Conservation (phyloP, 345 rosid genomes). For the Boechera retrofracta region DNA sequence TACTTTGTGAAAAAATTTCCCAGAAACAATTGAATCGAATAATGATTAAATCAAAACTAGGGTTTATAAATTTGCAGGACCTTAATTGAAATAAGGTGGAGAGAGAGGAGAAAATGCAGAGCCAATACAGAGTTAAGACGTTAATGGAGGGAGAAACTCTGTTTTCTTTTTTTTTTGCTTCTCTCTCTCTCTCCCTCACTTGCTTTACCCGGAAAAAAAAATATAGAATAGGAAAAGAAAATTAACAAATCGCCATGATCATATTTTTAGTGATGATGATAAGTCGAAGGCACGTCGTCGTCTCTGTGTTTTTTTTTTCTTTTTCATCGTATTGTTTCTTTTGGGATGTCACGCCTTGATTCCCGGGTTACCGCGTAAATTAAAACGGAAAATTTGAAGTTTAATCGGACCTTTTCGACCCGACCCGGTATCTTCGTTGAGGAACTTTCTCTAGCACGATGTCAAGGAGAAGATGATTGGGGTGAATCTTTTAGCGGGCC, state of each 20-base stretch:
- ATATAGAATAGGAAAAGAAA: neutral
- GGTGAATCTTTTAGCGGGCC: neutral
- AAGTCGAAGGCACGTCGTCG: conserved; percentile 35
- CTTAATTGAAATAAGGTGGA: conserved; percentile 21
- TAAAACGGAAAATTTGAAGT: conserved; percentile 5
- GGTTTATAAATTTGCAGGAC: conserved; percentile 27
- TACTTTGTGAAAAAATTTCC: neutral
- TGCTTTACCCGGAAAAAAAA: conserved; percentile 31
- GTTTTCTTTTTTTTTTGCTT: neutral
- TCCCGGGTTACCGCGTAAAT: conserved; percentile 70
- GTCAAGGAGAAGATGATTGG: neutral
- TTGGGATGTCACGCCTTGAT: conserved; percentile 42
- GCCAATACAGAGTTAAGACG: conserved; percentile 16
- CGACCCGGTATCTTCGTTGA: conserved; percentile 31
- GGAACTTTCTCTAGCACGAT: neutral
- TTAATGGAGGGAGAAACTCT: conserved; percentile 25
- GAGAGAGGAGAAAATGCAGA: conserved; percentile 38
- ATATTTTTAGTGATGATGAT: conserved; percentile 3
- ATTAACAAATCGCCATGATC: conserved; percentile 33
- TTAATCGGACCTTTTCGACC: conserved; percentile 4
- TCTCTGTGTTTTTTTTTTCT: conserved; percentile 33
- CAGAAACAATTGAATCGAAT: conserved; percentile 17
- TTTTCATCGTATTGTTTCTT: conserved; percentile 27
- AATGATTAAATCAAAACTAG: neutral
- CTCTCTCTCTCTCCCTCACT: conserved; percentile 33